Conservation (phyloP, 495 filamentous ascomycete species). For the Tuber aestivum region DNA sequence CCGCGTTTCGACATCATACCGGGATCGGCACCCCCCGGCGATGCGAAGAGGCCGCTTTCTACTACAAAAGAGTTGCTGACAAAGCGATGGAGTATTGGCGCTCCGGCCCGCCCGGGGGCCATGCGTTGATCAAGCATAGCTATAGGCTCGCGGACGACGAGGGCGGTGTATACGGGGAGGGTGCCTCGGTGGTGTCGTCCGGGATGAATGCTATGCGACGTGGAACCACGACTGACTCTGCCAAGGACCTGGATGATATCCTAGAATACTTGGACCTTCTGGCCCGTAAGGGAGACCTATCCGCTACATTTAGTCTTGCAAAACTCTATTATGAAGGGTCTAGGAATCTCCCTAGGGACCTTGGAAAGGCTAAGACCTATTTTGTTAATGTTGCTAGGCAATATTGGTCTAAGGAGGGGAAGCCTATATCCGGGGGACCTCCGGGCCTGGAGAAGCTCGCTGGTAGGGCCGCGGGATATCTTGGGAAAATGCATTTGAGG, state of each 20-base stretch:
- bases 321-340: conserved; percentile 87
- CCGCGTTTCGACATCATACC: conserved; percentile 76
- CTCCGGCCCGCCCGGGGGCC: conserved; percentile 86
- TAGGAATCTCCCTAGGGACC: conserved; percentile 64
- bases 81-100: conserved; percentile 81
- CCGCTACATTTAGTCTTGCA: conserved; percentile 82
- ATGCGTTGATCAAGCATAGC: conserved; percentile 63
- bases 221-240: conserved; percentile 58
- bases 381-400: conserved; percentile 74
- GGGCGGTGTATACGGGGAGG: conserved; percentile 91
- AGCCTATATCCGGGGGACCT: conserved; percentile 43
- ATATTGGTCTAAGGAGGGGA: conserved; percentile 79
- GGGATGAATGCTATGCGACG: conserved; percentile 75
- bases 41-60: conserved; percentile 76
- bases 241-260: conserved; percentile 84
- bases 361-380: conserved; percentile 68
- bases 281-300: conserved; percentile 87
- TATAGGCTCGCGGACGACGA: conserved; percentile 80
- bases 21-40: conserved; percentile 80
- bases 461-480: conserved; percentile 80
- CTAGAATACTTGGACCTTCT: conserved; percentile 91
- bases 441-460: conserved; percentile 70
- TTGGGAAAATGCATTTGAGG: conserved; percentile 87
- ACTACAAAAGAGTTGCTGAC: conserved; percentile 90
- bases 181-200: conserved; percentile 83